These are phyloP conservation scores for Lodderomyces metapsilosis DNA, from an alignment of 1,139 yeast species.

Conservation along the genomic window DNA sequence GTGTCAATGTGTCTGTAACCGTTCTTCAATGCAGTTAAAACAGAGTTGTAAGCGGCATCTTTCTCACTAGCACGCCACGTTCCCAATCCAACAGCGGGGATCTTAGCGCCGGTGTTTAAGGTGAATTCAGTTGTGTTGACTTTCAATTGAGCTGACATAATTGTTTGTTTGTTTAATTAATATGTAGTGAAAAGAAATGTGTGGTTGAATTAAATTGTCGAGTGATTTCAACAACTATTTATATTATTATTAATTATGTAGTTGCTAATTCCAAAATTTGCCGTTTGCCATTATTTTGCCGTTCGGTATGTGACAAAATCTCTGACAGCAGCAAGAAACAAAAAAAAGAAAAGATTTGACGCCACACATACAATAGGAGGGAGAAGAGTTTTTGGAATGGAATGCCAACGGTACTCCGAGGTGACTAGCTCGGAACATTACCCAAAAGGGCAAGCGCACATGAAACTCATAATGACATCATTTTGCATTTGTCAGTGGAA, in stretches of 20 bases:
- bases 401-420: neutral
- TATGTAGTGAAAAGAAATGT: neutral
- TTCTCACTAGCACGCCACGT: conserved; percentile 70
- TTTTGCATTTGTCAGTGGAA: too few species aligned
- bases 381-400: too few species aligned
- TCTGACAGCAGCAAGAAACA: neutral
- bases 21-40: conserved; percentile 57
- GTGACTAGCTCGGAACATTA: neutral
- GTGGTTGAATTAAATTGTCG: neutral
- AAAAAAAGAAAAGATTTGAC: neutral
- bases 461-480: too few species aligned
- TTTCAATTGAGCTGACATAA: conserved; percentile 12
- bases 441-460: too few species aligned
- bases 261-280: too few species aligned
- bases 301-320: neutral
- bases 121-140: conserved; percentile 26
- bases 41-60: conserved; percentile 62
- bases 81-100: conserved; percentile 75
- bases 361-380: neutral
- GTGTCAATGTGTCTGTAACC: conserved; percentile 83
- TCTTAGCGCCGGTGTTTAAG: conserved; percentile 61
- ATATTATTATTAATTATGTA: neutral
- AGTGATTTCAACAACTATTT: neutral
- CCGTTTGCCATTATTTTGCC: too few species aligned
- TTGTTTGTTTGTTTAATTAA: neutral